Evolutionary conservation across 208 protist species (phyloP).

Genomic region (Acanthamoeba royreba): DNA sequence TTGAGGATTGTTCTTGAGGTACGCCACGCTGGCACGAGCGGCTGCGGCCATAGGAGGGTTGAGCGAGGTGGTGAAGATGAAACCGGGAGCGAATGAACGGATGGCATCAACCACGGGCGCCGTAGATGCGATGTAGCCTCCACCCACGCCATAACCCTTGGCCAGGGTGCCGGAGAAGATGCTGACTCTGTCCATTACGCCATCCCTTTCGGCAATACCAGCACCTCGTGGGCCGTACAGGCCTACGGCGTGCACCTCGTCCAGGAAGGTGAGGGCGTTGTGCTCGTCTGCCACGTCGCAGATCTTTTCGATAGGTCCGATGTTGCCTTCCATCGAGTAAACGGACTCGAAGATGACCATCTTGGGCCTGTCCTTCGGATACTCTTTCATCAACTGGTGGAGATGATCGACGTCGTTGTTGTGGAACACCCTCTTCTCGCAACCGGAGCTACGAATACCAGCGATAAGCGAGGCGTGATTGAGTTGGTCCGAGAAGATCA

Average conservation of each 20-base stretch:
- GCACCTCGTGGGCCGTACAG: conserved; percentile 91
- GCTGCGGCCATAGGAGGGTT: conserved; percentile 86
- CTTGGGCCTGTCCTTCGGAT: conserved; percentile 73
- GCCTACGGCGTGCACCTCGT: conserved; percentile 98
- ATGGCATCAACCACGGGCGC: conserved; percentile 80
- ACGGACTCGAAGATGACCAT: conserved; percentile 96
- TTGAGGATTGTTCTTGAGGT: conserved; percentile 55
- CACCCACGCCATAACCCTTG: conserved; percentile 92
- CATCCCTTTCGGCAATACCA: conserved; percentile 91
- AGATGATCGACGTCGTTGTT: conserved; percentile 93
- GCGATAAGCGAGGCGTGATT: conserved; percentile 98
- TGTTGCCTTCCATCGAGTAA: conserved; percentile 97
- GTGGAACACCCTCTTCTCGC: conserved; percentile 88
- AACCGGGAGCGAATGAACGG: conserved; percentile 81
- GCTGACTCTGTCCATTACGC: conserved; percentile 87
- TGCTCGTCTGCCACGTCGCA: conserved; percentile 94
- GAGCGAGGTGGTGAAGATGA: conserved; percentile 90
- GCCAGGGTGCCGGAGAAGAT: conserved; percentile 95
- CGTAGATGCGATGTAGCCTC: conserved; percentile 89
- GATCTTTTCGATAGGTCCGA: conserved; percentile 91
- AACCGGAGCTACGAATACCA: conserved; percentile 88
- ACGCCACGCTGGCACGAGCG: conserved; percentile 68
- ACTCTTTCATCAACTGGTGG: conserved; percentile 80
- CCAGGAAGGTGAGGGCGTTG: conserved; percentile 94
- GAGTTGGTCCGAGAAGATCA: conserved; percentile 90